Evolutionary conservation across 1,284 basidiomycete genomes (phyloP).

Genomic region (Boletus albobrunnescens): DNA sequence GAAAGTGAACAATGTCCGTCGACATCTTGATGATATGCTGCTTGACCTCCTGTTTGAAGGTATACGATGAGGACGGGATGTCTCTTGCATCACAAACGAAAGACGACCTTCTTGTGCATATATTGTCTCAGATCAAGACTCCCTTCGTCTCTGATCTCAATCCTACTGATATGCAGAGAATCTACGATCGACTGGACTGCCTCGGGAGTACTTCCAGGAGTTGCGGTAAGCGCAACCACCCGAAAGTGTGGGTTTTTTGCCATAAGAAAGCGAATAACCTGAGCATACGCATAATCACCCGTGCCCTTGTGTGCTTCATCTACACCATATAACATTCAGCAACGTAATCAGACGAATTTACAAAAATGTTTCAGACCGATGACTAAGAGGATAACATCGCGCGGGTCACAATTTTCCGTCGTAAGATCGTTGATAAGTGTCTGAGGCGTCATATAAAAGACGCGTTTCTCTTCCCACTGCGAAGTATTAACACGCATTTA

Average conservation of each 20-base stretch:
- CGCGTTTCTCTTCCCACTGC: constrained; percentile 81
- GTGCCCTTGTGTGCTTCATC: constrained; percentile 97
- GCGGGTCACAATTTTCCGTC: constrained; percentile 70
- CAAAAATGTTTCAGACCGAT: constrained; percentile 50
- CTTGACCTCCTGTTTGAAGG: constrained; percentile 48
- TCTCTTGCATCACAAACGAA: not conserved
- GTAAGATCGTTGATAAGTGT: constrained; percentile 88
- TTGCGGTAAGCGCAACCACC: constrained; percentile 91
- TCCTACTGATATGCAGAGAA: constrained; percentile 91
- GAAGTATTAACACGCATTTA: constrained; percentile 1
- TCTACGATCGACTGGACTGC: constrained; percentile 92
- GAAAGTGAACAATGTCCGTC: constrained; percentile 53
- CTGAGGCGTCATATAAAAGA: constrained; percentile 98
- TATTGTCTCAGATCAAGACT: constrained; percentile 87
- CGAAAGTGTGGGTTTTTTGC: constrained; percentile 92
- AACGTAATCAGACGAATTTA: not conserved
- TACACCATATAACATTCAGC: constrained; percentile 31
- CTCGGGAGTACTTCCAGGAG: constrained; percentile 84
- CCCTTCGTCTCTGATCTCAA: constrained; percentile 92
- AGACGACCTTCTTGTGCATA: constrained; percentile 78
- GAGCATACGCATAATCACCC: constrained; percentile 91
- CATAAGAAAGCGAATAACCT: constrained; percentile 87
- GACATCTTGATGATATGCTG: constrained; percentile 73
- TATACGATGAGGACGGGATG: constrained; percentile 1
- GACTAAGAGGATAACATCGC: constrained; percentile 79